These are phyloP conservation scores for Sclerotinia glacialis DNA, from an alignment of 2,329 filamentous ascomycete genomes.

Conservation along the genomic window DNA sequence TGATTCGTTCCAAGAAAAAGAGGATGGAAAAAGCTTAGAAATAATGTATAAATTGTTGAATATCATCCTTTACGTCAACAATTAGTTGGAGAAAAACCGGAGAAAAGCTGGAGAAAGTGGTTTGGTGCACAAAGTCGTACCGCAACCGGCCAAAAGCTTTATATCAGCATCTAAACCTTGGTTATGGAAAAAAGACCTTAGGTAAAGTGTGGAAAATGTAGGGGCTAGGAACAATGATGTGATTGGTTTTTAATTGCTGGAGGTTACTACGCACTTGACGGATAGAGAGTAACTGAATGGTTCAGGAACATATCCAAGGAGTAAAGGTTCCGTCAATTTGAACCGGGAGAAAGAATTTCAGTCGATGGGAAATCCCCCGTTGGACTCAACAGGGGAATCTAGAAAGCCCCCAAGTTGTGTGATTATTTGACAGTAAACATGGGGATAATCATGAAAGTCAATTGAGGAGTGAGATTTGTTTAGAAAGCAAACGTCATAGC, in stretches of 20 bases:
- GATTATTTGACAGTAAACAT: not conserved
- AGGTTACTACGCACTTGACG: not conserved
- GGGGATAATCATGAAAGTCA: not conserved
- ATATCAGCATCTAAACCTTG: slow-evolving; percentile 6
- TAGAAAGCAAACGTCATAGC: not conserved
- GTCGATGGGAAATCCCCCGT: not conserved
- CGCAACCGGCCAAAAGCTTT: not conserved
- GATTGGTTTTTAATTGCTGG: not conserved
- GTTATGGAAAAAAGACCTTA: not conserved
- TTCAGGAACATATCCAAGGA: slow-evolving; percentile 1
- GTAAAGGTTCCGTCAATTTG: not conserved
- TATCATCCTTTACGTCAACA: slow-evolving; percentile 6
- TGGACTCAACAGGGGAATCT: too few species aligned
- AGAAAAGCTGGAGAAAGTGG: not conserved
- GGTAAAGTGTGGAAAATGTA: not conserved
- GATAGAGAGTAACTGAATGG: not conserved
- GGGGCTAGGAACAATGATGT: not conserved
- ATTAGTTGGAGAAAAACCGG: not conserved
- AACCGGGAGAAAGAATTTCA: not conserved
- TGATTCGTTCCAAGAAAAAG: not conserved
- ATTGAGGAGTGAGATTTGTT: not conserved
- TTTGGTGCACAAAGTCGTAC: not conserved
- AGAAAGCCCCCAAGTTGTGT: not conserved
- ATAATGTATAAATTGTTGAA: not conserved
- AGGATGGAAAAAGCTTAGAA: not conserved